Evolutionary conservation across 164 flowering plant species (phyloP).

Genomic region (Chimonanthus praecox): DNA sequence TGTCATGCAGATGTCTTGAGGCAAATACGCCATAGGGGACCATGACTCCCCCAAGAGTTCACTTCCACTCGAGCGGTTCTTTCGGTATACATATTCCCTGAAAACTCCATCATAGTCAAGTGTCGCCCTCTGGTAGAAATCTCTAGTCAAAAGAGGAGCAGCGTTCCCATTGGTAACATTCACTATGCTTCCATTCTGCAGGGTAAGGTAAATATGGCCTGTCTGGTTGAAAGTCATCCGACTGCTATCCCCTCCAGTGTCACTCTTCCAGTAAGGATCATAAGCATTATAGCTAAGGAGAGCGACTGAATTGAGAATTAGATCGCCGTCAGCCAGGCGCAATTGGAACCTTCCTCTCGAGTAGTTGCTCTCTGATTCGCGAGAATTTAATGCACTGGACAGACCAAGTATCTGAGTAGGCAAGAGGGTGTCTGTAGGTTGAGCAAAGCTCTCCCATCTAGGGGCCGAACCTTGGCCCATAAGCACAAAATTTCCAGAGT

Average conservation of each 20-base stretch:
- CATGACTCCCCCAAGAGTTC: conserved; percentile 6
- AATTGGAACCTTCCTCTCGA: conserved; percentile 35
- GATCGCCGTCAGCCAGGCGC: conserved; percentile 29
- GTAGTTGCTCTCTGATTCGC: conserved; percentile 21
- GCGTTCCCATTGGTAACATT: background rate
- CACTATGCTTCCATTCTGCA: conserved; percentile 11
- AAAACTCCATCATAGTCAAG: conserved; percentile 46
- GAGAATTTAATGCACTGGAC: conserved; percentile 15
- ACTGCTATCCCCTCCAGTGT: background rate
- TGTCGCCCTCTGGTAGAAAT: conserved; percentile 33
- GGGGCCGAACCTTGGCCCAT: background rate
- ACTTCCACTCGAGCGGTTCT: background rate
- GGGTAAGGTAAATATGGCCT: conserved; percentile 22
- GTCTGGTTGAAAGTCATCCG: conserved; percentile 30
- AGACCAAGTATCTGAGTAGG: conserved; percentile 16
- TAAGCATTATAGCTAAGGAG: conserved; percentile 8
- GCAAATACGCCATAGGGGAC: conserved; percentile 8
- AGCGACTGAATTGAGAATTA: conserved; percentile 20
- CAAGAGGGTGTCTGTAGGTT: background rate
- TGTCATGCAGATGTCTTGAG: conserved; percentile 18
- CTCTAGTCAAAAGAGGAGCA: background rate
- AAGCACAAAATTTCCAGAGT: conserved; percentile 6
- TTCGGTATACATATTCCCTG: conserved; percentile 25
- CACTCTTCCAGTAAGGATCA: conserved; percentile 11
- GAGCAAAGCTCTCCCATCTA: background rate